These are phyloP conservation scores for Pyrus pyrifolia DNA, from an alignment of 306 rosid species.

Conservation along the genomic window DNA sequence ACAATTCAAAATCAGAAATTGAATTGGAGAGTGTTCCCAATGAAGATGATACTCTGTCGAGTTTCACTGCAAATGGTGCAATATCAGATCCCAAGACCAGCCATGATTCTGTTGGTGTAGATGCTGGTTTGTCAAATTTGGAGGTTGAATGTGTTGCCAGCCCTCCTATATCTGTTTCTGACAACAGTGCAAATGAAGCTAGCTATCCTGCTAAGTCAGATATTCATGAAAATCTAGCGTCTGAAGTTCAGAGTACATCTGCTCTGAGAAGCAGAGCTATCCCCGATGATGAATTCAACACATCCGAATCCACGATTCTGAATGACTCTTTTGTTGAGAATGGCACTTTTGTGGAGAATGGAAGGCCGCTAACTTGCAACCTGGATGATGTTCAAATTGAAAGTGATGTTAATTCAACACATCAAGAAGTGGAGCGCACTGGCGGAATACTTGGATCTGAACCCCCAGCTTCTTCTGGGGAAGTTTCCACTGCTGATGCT, in stretches of 20 bases:
- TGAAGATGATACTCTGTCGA: neutral
- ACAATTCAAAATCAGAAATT: neutral
- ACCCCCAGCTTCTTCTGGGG: slow-evolving; percentile 25
- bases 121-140: slow-evolving; percentile 9
- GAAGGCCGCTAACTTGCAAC: slow-evolving; percentile 6
- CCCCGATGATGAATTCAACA: slow-evolving; percentile 7
- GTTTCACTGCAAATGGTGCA: neutral
- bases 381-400: slow-evolving; percentile 16
- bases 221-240: slow-evolving; percentile 15
- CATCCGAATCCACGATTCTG: slow-evolving; percentile 15
- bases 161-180: slow-evolving; percentile 6
- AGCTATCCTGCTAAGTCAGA: neutral
- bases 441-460: slow-evolving; percentile 23
- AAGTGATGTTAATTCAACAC: slow-evolving; percentile 1
- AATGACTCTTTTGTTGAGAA: neutral
- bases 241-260: slow-evolving; percentile 19
- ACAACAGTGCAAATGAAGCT: neutral
- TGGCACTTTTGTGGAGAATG: slow-evolving; percentile 1
- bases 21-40: neutral
- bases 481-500: slow-evolving; percentile 28
- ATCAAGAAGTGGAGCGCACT: slow-evolving; percentile 12
- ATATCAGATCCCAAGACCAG: slow-evolving; percentile 6
- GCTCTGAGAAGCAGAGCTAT: slow-evolving; percentile 15
- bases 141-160: slow-evolving; percentile 7
- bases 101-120: slow-evolving; percentile 6